Evolutionary conservation across 2,329 filamentous ascomycete species (phyloP).

Genomic region (Colletotrichum costaricense): DNA sequence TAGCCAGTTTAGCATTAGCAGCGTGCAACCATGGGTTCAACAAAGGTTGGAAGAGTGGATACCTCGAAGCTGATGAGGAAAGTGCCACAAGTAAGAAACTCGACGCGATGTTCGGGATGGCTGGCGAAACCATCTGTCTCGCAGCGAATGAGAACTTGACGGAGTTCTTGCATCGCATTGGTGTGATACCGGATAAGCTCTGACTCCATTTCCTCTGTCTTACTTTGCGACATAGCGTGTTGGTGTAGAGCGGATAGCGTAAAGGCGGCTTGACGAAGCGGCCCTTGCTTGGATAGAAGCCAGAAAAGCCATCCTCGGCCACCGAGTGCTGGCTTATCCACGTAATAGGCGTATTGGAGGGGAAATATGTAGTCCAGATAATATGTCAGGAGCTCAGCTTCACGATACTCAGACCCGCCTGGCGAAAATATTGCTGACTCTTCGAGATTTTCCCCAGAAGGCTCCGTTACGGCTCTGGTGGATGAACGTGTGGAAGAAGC

Average conservation of each 20-base stretch:
- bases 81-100: constrained; percentile 41
- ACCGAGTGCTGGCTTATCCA: constrained; percentile 40
- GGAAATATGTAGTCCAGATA: constrained; percentile 45
- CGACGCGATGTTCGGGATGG: constrained; percentile 38
- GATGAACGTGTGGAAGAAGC: constrained; percentile 1
- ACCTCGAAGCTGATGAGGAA: constrained; percentile 44
- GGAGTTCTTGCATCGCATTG: constrained; percentile 40
- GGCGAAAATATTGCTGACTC: constrained; percentile 3
- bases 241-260: constrained; percentile 42
- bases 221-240: constrained; percentile 37
- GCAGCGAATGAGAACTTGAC: constrained; percentile 34
- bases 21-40: neutral
- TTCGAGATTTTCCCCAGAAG: neutral
- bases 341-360: constrained; percentile 41
- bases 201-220: constrained; percentile 37
- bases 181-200: constrained; percentile 41
- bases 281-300: constrained; percentile 36
- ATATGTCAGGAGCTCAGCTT: constrained; percentile 42
- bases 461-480: neutral
- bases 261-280: constrained; percentile 41
- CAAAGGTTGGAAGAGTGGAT: neutral
- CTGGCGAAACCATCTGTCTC: constrained; percentile 17
- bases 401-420: constrained; percentile 26
- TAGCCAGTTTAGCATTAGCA: constrained; percentile 15
- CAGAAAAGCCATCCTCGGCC: constrained; percentile 43